These are phyloP conservation scores for Lumnitzera littorea DNA, from an alignment of 345 rosid species.

Conservation along the genomic window DNA sequence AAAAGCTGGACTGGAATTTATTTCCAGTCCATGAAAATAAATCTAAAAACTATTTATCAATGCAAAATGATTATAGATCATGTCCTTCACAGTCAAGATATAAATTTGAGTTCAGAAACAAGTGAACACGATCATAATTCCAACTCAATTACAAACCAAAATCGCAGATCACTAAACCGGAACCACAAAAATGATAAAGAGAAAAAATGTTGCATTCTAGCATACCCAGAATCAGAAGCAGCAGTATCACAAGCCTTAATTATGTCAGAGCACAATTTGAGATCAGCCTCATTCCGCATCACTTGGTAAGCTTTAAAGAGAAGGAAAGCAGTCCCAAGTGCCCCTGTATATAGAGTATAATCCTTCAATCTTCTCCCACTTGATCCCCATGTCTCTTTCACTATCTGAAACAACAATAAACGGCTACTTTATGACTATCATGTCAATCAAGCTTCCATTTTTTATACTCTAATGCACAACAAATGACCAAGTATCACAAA, in stretches of 20 bases:
- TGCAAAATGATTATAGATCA: no score
- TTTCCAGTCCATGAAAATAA: no score
- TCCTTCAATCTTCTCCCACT: conserved; percentile 42
- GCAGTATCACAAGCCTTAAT: conserved; percentile 61
- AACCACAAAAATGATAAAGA: neutral
- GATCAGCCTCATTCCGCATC: conserved; percentile 41
- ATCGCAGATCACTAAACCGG: neutral
- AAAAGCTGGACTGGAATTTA: no score
- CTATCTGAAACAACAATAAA: conserved; percentile 28
- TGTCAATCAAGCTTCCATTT: neutral
- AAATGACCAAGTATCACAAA: conserved; percentile 5
- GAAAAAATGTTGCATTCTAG: neutral
- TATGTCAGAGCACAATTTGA: conserved; percentile 44
- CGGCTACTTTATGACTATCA: neutral
- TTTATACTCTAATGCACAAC: neutral
- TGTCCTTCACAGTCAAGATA: no score
- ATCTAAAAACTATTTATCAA: no score
- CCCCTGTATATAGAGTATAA: conserved; percentile 48
- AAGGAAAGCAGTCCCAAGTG: conserved; percentile 58
- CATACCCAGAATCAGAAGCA: conserved; percentile 42
- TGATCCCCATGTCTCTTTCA: conserved; percentile 48
- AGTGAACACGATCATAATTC: neutral
- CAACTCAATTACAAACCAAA: neutral
- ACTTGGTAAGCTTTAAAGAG: conserved; percentile 43
- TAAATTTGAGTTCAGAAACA: no score